A percentile compares a stretch with the other conserved stretches of the same genome.
These are phyloP conservation scores for Eucalyptus virginea DNA, from an alignment of 345 rosid species.

Conservation along the genomic window DNA sequence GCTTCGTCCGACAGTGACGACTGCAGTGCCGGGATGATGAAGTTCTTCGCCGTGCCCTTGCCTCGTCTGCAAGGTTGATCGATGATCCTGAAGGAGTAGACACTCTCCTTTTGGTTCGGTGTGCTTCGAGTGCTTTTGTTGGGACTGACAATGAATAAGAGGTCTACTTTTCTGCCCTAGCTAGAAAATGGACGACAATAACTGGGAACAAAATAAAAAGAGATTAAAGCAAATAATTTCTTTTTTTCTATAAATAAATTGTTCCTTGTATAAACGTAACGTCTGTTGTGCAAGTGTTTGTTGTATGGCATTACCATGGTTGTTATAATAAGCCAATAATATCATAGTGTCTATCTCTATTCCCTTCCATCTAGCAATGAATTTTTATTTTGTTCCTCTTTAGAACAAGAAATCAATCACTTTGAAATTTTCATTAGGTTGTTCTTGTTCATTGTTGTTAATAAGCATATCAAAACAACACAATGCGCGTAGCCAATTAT, in stretches of 20 bases:
- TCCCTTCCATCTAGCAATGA: not conserved
- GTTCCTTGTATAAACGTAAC: not conserved
- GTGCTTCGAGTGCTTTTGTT: not conserved
- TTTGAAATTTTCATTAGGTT: not conserved
- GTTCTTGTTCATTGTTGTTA: not conserved
- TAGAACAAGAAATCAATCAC: not conserved
- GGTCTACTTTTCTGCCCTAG: not conserved
- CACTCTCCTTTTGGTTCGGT: not conserved
- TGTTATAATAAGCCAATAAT: not conserved
- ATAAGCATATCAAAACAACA: not conserved
- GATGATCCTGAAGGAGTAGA: not conserved
- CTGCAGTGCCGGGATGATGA: not conserved
- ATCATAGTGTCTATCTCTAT: not conserved
- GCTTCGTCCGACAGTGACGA: not conserved
- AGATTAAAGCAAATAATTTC: not conserved
- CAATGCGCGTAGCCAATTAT: not conserved
- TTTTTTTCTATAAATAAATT: not conserved
- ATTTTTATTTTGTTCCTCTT: not conserved
- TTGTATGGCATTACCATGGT: not conserved
- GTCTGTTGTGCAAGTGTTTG: not conserved
- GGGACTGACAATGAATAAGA: not conserved
- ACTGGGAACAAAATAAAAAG: not conserved
- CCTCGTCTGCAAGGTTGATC: not conserved
- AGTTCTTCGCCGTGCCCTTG: not conserved
- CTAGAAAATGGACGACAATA: not conserved